phyloP scores from a whole-genome alignment of 352 stramenopile genomes.

The Thalassiosira livingstoniorum region DNA sequence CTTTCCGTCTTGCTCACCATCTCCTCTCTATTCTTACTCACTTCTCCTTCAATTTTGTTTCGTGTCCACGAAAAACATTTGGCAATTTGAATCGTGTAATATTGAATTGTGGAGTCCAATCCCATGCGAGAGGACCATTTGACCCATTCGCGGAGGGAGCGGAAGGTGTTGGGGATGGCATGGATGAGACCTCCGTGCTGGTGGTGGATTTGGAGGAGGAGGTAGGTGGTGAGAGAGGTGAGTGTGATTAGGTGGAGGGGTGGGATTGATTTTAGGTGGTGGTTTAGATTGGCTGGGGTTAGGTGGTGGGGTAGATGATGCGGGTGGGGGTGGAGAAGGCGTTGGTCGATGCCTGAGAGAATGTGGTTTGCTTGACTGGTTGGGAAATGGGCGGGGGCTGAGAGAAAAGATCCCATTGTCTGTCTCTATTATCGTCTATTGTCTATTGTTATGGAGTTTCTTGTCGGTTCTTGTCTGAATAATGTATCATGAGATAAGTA shows the following conservation, averaged over 20 bases:
- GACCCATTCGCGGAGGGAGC: slow-evolving; percentile 1
- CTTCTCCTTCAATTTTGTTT: slow-evolving; percentile 9
- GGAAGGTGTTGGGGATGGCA: neutral
- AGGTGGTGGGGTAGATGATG: neutral
- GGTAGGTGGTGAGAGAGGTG: slow-evolving; percentile 7
- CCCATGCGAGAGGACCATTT: slow-evolving; percentile 18
- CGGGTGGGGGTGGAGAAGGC: neutral
- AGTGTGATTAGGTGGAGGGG: slow-evolving; percentile 12
- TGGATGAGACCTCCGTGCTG: neutral
- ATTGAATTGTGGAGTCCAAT: slow-evolving; percentile 2
- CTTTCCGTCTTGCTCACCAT: slow-evolving; percentile 6
- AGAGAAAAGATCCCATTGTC: no score
- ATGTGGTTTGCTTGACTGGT: no score
- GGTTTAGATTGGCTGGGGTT: neutral
- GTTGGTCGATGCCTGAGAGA: no score
- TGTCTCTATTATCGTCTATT: no score
- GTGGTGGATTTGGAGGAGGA: slow-evolving; percentile 12
- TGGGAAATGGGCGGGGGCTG: no score
- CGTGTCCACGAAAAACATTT: slow-evolving; percentile 28
- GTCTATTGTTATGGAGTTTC: no score
- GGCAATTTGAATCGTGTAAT: slow-evolving; percentile 26
- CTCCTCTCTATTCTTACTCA: slow-evolving; percentile 7
- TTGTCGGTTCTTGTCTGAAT: no score
- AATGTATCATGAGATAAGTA: no score
- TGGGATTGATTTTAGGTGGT: slow-evolving; percentile 3